Evolutionary conservation across 176 grass and related monocot species (phyloP), one percentile per base, ranked within the genome.

Genomic region (Oryza longistaminata): DNA sequence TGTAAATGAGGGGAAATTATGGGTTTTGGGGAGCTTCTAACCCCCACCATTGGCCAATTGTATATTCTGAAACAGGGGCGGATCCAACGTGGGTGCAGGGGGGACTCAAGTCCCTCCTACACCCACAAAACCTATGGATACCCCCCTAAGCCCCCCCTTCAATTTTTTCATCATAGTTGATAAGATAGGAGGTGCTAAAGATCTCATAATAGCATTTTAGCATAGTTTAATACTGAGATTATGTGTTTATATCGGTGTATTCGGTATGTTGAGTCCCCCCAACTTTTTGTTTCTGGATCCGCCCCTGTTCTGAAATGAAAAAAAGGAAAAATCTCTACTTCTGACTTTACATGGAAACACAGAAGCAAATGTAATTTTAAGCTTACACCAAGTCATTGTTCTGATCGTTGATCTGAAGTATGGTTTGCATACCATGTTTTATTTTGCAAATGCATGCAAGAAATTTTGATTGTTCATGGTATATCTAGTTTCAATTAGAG

Each of bases 51-150:
- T 75, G 24, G 16, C 44, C 4, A 68, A 26, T 7, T 87, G 62
- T 81, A 58, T 68, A 87, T 75, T 68, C 17, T 27, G 10, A n/a
- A 66, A 53, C n/a, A n/a, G n/a, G n/a, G n/a, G n/a, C n/a, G n/a
- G n/a, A n/a, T n/a, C n/a, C n/a, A n/a, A n/a, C n/a, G n/a, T n/a
- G n/a, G n/a, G n/a, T n/a, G n/a, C n/a, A n/a, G n/a, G n/a, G n/a
- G n/a, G n/a, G n/a, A n/a, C n/a, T n/a, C n/a, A n/a, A n/a, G n/a
- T n/a, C n/a, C n/a, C n/a, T n/a, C n/a, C n/a, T n/a, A n/a, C n/a
- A n/a, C n/a, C n/a, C n/a, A n/a, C n/a, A n/a, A n/a, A n/a, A n/a
- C n/a, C n/a, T n/a, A n/a, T n/a, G n/a, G n/a, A n/a, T n/a, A n/a
- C n/a, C n/a, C n/a, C n/a, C n/a, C n/a, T n/a, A n/a, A n/a, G n/a